Evolutionary conservation across 352 stramenopile genomes (phyloP), one percentile per base, ranked within the genome.

Genomic region (Phytopythium chamaehyphon): DNA sequence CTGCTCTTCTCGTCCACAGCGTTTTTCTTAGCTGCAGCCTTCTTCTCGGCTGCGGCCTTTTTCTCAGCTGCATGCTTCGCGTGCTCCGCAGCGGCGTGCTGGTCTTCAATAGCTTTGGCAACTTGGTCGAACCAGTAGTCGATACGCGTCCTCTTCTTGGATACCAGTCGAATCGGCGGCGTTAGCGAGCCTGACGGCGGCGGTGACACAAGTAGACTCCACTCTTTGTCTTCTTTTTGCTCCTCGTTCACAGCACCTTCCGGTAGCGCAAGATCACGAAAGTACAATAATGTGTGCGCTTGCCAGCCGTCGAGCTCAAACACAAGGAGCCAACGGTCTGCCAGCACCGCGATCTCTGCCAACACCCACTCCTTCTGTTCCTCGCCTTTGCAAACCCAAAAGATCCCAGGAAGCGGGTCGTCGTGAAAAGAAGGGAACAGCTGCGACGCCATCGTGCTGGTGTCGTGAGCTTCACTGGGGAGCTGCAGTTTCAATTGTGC

Each of bases 121-220:
- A 83, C 61, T 64, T 80, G 66, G 59, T 83, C 72, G 60, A 67
- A 83, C 72, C 69, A 83, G 46, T 72, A 83, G 24, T 83, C 72
- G 31, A 83, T 72, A 54, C 72, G 67, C 22, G 66, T 68, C 42
- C 72, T 51, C 36, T 73, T 74, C 40, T 69, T 72, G 3, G 71
- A 73, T 48, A 77, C 59, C 1, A 83, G 42, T 6, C 53, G 61
- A 11, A 69, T 40, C 14, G 19, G 37, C 14, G 19, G 16, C 24
- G 18, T 35, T 23, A 26, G 47, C 23, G 36, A 33, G 15, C n/a
- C 3, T n/a, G 24, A 1, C 24, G 14, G 3, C 16, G 43, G 6
- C 16, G 9, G 12, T 2, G 54, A 62, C 47, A 83, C 47, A 2
- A 75, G 45, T 47, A 83, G 59, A 21, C 56, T 66, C 72, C 69